Conservation (phyloP, 2,329 filamentous ascomycete species). For the Blumeriella jaapii region DNA sequence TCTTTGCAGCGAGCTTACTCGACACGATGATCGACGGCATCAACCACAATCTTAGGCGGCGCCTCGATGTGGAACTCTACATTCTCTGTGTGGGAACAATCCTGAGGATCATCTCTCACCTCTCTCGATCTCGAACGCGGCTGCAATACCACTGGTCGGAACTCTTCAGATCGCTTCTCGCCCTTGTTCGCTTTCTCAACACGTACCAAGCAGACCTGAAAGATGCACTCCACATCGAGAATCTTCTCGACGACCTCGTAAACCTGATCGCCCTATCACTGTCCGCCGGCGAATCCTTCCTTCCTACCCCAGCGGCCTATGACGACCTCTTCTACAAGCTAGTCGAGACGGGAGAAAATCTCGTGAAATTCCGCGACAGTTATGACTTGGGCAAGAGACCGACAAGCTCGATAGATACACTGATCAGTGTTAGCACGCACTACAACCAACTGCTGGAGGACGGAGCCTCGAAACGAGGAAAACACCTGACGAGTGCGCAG, state of each 20-base stretch:
- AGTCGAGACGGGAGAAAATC: constrained; percentile 76
- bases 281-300: constrained; percentile 78
- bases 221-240: constrained; percentile 54
- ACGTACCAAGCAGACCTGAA: constrained; percentile 75
- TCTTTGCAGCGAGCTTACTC: constrained; percentile 64
- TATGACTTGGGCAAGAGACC: constrained; percentile 50
- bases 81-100: constrained; percentile 72
- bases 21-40: constrained; percentile 85
- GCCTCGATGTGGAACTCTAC: constrained; percentile 78
- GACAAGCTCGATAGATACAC: constrained; percentile 67
- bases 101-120: constrained; percentile 70
- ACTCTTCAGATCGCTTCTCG: constrained; percentile 79
- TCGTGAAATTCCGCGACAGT: constrained; percentile 69
- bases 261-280: constrained; percentile 76
- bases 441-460: constrained; percentile 73
- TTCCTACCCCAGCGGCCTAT: constrained; percentile 77
- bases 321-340: constrained; percentile 98
- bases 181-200: constrained; percentile 80
- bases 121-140: constrained; percentile 71
- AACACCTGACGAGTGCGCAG: constrained; percentile 68
- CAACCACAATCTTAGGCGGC: constrained; percentile 82
- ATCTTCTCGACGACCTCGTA: constrained; percentile 65
- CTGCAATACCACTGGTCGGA: constrained; percentile 91
- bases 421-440: constrained; percentile 73
- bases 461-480: constrained; percentile 41